Base-by-base conservation (phyloP, 2,329 filamentous ascomycete genomes). In the Westerdykella ornata region DNA sequence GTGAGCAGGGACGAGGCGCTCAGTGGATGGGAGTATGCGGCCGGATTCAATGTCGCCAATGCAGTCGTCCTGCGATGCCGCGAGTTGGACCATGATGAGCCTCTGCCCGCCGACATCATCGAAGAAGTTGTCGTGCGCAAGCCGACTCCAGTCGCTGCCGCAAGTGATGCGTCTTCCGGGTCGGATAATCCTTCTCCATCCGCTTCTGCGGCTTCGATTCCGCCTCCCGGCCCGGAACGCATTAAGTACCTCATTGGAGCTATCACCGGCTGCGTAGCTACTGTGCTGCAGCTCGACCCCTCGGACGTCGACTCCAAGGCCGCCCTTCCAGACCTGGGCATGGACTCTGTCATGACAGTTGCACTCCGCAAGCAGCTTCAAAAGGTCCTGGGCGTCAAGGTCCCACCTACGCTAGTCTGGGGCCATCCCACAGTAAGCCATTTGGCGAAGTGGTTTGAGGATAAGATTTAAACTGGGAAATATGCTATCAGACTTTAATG, bases 301-400 rank as follows among this genome's bases (percentile, higher is more conserved):
- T 53, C 54, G 1, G 60, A 66, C 5, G 56, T 69, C 11, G 64
- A 68, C 34, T 45, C 51, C 8, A 52, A 47, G 13, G 57, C 54
- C 1, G 56, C 63, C 3, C 41, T 69, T 14, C 46, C 53, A 3
- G 66, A 69, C 40, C 37, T 68, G 15, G 66, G 67, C 1, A 47
- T 68, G n/a, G 67, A 68, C 42, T 59, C 53, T 3, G 65, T 68
- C 16, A 66, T 68, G 67, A 68, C 58, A 1, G 57, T 67, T 4
- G 46, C 46, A 6, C 47, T 68, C 28, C 49, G 67, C 22, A 48
- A 48, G 19, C 53, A 63, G 45, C 44, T 69, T 31, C 63, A 68
- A 48, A 50, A 50, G 37, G 44, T 47, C 3, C 42, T 69, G 16
- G 51, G 51, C 18, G 46, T 68, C 14, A 62, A 60, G 44, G 56